Evolutionary conservation across 1,284 basidiomycete species (phyloP).

Genomic region (Ceratobasidium sp.): DNA sequence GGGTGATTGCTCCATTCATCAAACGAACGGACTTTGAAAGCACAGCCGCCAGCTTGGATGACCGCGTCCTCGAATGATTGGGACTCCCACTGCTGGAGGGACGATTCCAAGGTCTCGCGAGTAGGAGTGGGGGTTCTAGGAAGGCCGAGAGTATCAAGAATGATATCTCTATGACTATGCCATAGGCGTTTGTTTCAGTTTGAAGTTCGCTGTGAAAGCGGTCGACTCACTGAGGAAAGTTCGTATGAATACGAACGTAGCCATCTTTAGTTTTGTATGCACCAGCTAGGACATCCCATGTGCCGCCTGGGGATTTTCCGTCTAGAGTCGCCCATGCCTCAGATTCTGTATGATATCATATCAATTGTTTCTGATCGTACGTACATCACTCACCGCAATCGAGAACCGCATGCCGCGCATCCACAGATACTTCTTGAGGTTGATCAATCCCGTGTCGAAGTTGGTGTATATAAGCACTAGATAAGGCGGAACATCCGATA

Average conservation of each 20-base stretch:
- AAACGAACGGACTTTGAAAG: slow-evolving; percentile 60
- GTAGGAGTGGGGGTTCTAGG: slow-evolving; percentile 46
- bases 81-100: slow-evolving; percentile 57
- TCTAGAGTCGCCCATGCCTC: slow-evolving; percentile 61
- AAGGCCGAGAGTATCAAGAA: slow-evolving; percentile 57
- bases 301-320: slow-evolving; percentile 48
- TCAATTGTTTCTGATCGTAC: background rate
- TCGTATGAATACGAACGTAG: slow-evolving; percentile 65
- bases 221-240: slow-evolving; percentile 64
- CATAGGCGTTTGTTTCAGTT: too few species aligned
- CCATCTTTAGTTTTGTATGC: slow-evolving; percentile 61
- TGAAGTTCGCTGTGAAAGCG: too few species aligned
- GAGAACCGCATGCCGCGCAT: slow-evolving; percentile 64
- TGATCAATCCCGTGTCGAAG: slow-evolving; percentile 45
- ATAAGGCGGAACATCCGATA: slow-evolving; percentile 62
- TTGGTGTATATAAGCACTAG: slow-evolving; percentile 60
- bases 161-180: slow-evolving; percentile 60
- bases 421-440: slow-evolving; percentile 59
- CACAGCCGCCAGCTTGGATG: slow-evolving; percentile 59
- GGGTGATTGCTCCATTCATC: slow-evolving; percentile 61
- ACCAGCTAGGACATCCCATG: slow-evolving; percentile 63
- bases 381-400: slow-evolving; percentile 60
- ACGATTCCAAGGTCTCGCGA: slow-evolving; percentile 53
- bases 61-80: slow-evolving; percentile 62
- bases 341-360: slow-evolving; percentile 53